Evolutionary conservation across 768 basidiomycete genomes (phyloP), one percentile per base, ranked within the genome.

Genomic region (Chalciporus pseudorubinellus): DNA sequence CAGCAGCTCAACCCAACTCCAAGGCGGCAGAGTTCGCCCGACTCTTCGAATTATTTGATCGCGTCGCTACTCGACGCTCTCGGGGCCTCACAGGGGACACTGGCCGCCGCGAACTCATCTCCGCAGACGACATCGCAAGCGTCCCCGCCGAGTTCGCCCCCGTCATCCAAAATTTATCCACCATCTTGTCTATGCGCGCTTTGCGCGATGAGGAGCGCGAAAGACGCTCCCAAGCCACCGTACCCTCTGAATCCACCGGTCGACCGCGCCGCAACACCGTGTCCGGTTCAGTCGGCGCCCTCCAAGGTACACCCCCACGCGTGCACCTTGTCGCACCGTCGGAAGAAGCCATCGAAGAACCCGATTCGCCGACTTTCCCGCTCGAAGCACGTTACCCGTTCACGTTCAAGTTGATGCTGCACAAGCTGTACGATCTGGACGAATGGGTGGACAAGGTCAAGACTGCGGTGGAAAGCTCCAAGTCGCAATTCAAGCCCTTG

Each of bases 351-450:
- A 60, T 63, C 18, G 60, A 60, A 41, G 64, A 65, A 1, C 36
- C 48, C 12, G 66, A 69, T 41, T 72, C 59, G 1, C 70, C 68
- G 2, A 69, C 70, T 33, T 82, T 83, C 51, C 78, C 77, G 5
- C 61, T 77, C 6, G 57, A 31, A 0, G 53, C 58, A 55, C 67
- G 70, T 45, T 81, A 78, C 58, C 73, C 74, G 16, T 86, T 86
- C 68, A 84, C 80, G 29, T 86, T 85, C 73, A 80, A 78, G 59
- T 72, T 81, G 59, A 85, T 84, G 82, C 64, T 85, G 50, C 81
- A 86, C 70, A 80, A 82, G 62, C 71, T 85, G 11, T 86, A 86
- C 65, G 72, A 77, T 20, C 43, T 78, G 47, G 79, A 80, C 19
- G 82, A 84, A 48, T 86, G 83, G 81, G 73, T 69, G 1, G 70